phyloP scores from a whole-genome alignment of 192 early-diverging fungal species.

The Ambispora gerdemannii region DNA sequence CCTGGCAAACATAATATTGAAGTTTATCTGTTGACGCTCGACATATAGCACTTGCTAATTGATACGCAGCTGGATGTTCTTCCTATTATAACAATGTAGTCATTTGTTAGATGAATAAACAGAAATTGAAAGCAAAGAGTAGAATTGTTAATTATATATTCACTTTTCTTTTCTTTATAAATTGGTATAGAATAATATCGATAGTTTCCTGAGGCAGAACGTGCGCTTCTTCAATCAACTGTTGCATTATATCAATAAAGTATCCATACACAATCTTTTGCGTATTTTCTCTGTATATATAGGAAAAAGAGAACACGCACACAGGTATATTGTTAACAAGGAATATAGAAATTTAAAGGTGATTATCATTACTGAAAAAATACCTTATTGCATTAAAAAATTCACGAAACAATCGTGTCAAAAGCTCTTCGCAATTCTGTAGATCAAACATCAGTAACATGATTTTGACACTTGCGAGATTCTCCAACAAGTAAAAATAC shows the following conservation, averaged over 20 bases:
- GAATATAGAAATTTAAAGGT: too few species aligned
- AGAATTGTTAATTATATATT: background rate
- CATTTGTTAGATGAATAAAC: background rate
- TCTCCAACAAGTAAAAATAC: conserved; percentile 86
- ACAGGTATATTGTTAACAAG: too few species aligned
- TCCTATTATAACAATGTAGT: conserved; percentile 30
- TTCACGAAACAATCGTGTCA: conserved; percentile 64
- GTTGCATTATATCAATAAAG: conserved; percentile 78
- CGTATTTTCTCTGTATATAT: conserved; percentile 54
- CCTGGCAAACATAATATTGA: conserved; percentile 88
- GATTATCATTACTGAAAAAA: too few species aligned
- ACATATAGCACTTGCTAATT: conserved; percentile 82
- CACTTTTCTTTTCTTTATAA: conserved; percentile 66
- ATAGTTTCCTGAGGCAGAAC: conserved; percentile 75
- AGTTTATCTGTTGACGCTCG: conserved; percentile 69
- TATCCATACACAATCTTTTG: conserved; percentile 75
- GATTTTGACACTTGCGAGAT: conserved; percentile 78
- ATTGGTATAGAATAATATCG: conserved; percentile 78
- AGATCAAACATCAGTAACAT: conserved; percentile 79
- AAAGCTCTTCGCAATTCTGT: conserved; percentile 70
- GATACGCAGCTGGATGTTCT: conserved; percentile 62
- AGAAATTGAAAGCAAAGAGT: background rate
- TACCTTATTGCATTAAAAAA: conserved; percentile 71
- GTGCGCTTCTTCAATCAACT: conserved; percentile 73
- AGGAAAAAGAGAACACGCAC: background rate